These are phyloP conservation scores for Cladorrhinum samala DNA, from an alignment of 495 filamentous ascomycete genomes.

Conservation along the genomic window DNA sequence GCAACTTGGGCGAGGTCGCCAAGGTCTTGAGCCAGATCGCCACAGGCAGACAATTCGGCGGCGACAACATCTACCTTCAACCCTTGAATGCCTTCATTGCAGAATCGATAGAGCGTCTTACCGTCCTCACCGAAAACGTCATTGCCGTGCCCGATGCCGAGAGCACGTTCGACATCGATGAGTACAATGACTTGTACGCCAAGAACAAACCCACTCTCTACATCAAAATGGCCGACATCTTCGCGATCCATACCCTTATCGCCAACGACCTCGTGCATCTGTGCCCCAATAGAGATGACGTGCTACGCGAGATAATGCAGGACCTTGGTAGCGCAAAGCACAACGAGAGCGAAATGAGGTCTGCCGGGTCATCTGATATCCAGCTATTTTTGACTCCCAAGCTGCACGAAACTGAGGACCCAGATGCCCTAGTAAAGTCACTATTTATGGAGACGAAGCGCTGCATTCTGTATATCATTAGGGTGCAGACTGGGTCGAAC, in stretches of 20 bases:
- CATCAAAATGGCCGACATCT: slow-evolving; percentile 97
- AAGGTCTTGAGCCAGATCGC: slow-evolving; percentile 87
- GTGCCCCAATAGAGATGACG: slow-evolving; percentile 75
- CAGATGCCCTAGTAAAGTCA: slow-evolving; percentile 83
- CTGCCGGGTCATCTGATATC: slow-evolving; percentile 83
- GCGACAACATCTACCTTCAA: slow-evolving; percentile 92
- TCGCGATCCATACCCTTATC: slow-evolving; percentile 87
- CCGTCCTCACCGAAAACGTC: slow-evolving; percentile 64
- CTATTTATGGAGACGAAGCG: slow-evolving; percentile 98
- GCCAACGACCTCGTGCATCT: slow-evolving; percentile 69
- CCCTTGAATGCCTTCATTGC: slow-evolving; percentile 85
- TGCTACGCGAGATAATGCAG: slow-evolving; percentile 82
- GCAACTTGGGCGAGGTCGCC: slow-evolving; percentile 82
- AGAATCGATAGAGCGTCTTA: slow-evolving; percentile 76
- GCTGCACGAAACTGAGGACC: slow-evolving; percentile 85
- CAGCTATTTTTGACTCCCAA: slow-evolving; percentile 86
- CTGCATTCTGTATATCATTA: slow-evolving; percentile 95
- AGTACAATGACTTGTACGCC: slow-evolving; percentile 95
- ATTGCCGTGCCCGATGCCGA: slow-evolving; percentile 82
- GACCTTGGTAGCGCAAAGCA: slow-evolving; percentile 93
- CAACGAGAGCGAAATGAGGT: slow-evolving; percentile 87
- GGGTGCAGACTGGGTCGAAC: slow-evolving; percentile 86
- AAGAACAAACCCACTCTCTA: slow-evolving; percentile 94
- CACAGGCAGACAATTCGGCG: slow-evolving; percentile 78
- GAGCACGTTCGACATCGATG: slow-evolving; percentile 92